Base-by-base conservation (phyloP, 2,329 filamentous ascomycete species). In the Cucurbitaria berberidis region DNA sequence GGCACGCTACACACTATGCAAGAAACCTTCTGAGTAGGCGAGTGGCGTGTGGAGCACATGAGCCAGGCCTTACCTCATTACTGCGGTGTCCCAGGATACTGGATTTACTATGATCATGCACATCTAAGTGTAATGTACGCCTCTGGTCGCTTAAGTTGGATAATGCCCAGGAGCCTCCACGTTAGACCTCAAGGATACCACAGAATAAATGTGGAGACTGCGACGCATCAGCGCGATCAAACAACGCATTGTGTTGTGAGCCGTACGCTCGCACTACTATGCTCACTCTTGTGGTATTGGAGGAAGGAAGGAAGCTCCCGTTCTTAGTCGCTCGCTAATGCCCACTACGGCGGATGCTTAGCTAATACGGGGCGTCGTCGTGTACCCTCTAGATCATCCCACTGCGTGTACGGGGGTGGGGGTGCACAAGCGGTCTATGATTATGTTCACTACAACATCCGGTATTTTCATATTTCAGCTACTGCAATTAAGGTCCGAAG, bases 291-390 rank as follows among this genome's bases (percentile, higher is more conserved):
- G 45, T 34, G 7, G 30, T 42, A 44, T 48, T 42, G 18, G 40
- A 42, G 30, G 41, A 34, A 44, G 41, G 44, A 45, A 57, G 57
- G 48, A 45, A 51, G 45, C 52, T 56, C 55, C 63, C 64, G 55
- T 57, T 46, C 36, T 43, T 40, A 53, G 57, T 60, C 48, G 51
- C 55, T 40, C 55, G 57, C 63, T 62, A 63, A 48, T 7, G 29
- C 13, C 44, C 39, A 57, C 62, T 57, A 67, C 55, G 51, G 53
- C 56, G 41, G 45, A 52, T 54, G 50, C 55, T 59, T 57, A 51
- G 53, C 50, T 57, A 56, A 53, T 16, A 45, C 42, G 53, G 53
- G 63, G 54, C 57, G 59, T 52, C 22, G 30, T 34, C n/a, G 39
- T 32, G 32, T 44, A 43, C 29, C 39, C 46, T 58, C 60, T 48